Conservation (phyloP, 805 yeast genomes). For the Lachancea mirantina region DNA sequence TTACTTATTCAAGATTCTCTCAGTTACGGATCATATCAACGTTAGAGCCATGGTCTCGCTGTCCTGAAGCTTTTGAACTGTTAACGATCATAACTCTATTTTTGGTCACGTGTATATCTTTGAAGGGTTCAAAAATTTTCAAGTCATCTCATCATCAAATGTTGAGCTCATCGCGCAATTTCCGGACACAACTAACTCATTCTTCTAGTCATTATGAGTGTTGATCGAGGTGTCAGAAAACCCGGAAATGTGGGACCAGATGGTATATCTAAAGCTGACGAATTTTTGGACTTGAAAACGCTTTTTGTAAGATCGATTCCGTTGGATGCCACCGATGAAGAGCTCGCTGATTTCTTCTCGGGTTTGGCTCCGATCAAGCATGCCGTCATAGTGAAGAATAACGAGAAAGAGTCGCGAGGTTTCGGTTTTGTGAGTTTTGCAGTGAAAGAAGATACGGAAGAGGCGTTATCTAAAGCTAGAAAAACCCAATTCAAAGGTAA, state of each 20-base stretch:
- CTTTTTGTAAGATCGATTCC: slow-evolving; percentile 86
- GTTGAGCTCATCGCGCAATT: slow-evolving; percentile 1
- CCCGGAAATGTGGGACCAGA: too few relatives aligned
- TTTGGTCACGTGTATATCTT: background rate
- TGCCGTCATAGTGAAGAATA: slow-evolving; percentile 82
- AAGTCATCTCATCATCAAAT: background rate
- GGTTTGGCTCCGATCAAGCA: slow-evolving; percentile 93
- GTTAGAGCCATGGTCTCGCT: too few relatives aligned
- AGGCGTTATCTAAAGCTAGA: slow-evolving; percentile 64
- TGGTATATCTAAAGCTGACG: too few relatives aligned
- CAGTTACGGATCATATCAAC: too few relatives aligned
- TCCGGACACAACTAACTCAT: too few relatives aligned
- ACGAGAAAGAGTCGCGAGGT: slow-evolving; percentile 73
- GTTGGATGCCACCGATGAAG: slow-evolving; percentile 68
- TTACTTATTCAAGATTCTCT: too few relatives aligned
- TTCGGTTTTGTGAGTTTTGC: slow-evolving; percentile 94
- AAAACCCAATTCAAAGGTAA: slow-evolving; percentile 59
- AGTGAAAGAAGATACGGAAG: slow-evolving; percentile 71
- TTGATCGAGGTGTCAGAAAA: too few relatives aligned
- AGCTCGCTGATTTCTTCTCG: slow-evolving; percentile 77
- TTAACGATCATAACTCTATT: background rate
- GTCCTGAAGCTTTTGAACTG: background rate
- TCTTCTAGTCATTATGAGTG: too few relatives aligned
- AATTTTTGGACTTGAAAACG: slow-evolving; percentile 41
- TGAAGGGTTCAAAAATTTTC: background rate